Conservation (phyloP, 2,329 filamentous ascomycete species). For the Fusarium humuli region DNA sequence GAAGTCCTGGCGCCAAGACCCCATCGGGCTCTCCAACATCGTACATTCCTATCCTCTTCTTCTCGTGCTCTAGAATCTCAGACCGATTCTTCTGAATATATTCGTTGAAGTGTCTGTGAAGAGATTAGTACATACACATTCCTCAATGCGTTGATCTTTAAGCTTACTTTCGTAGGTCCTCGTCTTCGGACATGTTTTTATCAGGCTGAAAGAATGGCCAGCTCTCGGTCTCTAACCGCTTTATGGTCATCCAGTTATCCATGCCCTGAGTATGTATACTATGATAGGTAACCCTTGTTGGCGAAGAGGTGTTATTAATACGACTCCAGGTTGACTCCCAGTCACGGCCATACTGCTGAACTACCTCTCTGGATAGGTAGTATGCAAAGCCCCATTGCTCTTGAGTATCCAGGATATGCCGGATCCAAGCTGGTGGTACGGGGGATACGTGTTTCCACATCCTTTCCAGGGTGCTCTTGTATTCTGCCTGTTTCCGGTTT, state of each 20-base stretch:
- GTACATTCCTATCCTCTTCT: background rate
- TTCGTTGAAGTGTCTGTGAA: background rate
- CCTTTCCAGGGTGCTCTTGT: background rate
- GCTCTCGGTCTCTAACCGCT: accelerated
- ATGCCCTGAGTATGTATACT: accelerated
- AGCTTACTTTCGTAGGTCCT: no score
- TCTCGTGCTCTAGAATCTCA: no score
- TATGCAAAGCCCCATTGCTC: constrained; percentile 31
- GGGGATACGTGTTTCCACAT: constrained; percentile 28
- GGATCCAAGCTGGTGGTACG: constrained; percentile 30
- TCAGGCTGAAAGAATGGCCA: no score
- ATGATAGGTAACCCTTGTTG: no score
- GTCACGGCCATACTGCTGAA: background rate
- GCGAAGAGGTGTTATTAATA: no score
- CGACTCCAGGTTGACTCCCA: background rate
- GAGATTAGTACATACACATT: background rate
- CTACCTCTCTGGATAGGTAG: constrained; percentile 22
- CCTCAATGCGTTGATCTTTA: background rate
- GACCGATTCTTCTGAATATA: no score
- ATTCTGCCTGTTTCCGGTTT: accelerated
- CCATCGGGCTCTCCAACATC: no score
- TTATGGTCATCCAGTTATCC: accelerated
- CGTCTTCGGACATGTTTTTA: no score
- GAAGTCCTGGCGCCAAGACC: constrained; percentile 11
- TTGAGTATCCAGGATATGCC: constrained; percentile 12